Evolutionary conservation across 1,284 basidiomycete species (phyloP).

Genomic region (Tremellales sp.): DNA sequence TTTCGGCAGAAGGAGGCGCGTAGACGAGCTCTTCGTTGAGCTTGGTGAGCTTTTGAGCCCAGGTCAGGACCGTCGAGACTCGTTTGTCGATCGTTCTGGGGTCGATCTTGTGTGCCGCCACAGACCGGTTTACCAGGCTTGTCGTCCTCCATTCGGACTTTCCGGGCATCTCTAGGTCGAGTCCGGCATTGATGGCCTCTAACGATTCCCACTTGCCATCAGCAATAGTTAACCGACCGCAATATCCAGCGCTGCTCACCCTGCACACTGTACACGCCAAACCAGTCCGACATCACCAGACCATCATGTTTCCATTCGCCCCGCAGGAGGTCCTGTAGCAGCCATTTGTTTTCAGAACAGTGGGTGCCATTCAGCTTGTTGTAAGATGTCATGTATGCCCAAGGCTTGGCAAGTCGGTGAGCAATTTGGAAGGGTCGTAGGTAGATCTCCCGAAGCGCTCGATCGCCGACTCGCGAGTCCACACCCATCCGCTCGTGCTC

Average conservation of each 20-base stretch:
- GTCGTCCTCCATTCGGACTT: too few relatives aligned
- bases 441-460: slow-evolving; percentile 76
- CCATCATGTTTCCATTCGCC: slow-evolving; percentile 51
- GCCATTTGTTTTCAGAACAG: slow-evolving; percentile 60
- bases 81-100: slow-evolving; percentile 9
- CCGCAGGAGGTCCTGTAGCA: slow-evolving; percentile 64
- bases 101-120: slow-evolving; percentile 57
- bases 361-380: slow-evolving; percentile 64
- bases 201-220: slow-evolving; percentile 66
- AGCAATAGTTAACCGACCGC: too few relatives aligned
- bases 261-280: slow-evolving; percentile 5
- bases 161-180: slow-evolving; percentile 62
- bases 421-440: slow-evolving; percentile 72
- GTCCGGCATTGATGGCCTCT: slow-evolving; percentile 63
- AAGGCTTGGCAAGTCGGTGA: slow-evolving; percentile 42
- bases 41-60: slow-evolving; percentile 17
- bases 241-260: too few relatives aligned
- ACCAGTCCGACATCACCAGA: slow-evolving; percentile 64
- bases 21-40: slow-evolving; percentile 20
- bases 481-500: slow-evolving; percentile 46
- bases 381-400: slow-evolving; percentile 50
- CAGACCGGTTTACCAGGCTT: too few relatives aligned
- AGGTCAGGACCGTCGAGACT: slow-evolving; percentile 34
- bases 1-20: slow-evolving; percentile 13
- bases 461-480: slow-evolving; percentile 55